phyloP scores from a whole-genome alignment of 352 stramenopile genomes.

The Phytopythium vexans region DNA sequence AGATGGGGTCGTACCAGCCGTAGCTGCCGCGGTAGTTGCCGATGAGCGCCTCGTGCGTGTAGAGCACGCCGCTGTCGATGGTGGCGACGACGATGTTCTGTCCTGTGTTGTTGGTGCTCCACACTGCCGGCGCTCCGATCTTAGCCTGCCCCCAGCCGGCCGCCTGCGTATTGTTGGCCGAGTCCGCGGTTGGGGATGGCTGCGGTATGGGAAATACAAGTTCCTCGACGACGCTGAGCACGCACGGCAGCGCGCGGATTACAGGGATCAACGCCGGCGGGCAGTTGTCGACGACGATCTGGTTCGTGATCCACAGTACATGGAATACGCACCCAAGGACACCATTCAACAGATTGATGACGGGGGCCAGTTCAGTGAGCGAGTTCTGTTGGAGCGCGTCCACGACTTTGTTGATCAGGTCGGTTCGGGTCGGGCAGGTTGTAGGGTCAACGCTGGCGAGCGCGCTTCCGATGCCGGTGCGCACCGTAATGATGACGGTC shows the following conservation, averaged over 20 bases:
- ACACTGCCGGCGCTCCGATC: constrained; percentile 34
- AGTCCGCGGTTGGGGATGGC: constrained; percentile 10
- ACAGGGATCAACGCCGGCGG: constrained; percentile 14
- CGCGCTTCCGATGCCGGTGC: background rate
- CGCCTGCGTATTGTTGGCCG: constrained; percentile 15
- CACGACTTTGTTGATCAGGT: constrained; percentile 19
- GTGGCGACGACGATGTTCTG: constrained; percentile 31
- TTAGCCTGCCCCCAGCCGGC: constrained; percentile 30
- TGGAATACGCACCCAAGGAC: constrained; percentile 8
- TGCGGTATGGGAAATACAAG: constrained; percentile 13
- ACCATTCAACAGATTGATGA: constrained; percentile 9
- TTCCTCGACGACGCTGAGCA: constrained; percentile 29
- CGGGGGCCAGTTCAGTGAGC: constrained; percentile 3
- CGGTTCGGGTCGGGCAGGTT: constrained; percentile 4
- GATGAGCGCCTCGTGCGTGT: constrained; percentile 27
- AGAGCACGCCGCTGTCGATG: constrained; percentile 36
- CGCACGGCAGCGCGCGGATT: constrained; percentile 12
- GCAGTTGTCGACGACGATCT: constrained; percentile 23
- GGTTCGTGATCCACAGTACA: constrained; percentile 39
- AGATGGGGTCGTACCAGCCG: constrained; percentile 40
- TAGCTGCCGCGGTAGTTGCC: constrained; percentile 31
- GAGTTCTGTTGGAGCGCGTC: constrained; percentile 14
- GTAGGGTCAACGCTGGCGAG: background rate
- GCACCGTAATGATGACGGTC: constrained; percentile 1
- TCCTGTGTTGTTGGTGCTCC: constrained; percentile 20